Evolutionary conservation across 345 rosid genomes (phyloP).

Genomic region (Dipteronia sinensis): DNA sequence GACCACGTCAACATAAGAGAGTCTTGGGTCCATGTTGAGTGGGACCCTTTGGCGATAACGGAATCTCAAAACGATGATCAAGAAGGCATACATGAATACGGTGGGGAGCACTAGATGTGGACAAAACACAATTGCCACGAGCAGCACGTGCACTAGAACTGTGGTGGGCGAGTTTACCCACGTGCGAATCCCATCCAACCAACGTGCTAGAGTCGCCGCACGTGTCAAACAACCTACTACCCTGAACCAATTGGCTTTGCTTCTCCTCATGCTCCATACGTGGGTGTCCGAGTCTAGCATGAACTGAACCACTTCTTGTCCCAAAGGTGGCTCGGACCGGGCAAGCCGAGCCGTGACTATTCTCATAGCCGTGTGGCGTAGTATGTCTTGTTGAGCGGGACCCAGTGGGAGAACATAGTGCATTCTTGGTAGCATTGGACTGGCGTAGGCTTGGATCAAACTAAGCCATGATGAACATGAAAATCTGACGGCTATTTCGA

Average conservation of each 20-base stretch:
- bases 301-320: slow-evolving; percentile 85
- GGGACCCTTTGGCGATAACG: slow-evolving; percentile 58
- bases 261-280: slow-evolving; percentile 91
- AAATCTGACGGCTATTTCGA: slow-evolving; percentile 78
- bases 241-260: slow-evolving; percentile 92
- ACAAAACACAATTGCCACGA: slow-evolving; percentile 64
- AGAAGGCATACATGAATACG: slow-evolving; percentile 79
- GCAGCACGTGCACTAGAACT: slow-evolving; percentile 62
- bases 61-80: slow-evolving; percentile 53
- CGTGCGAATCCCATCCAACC: slow-evolving; percentile 68
- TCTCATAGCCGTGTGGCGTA: slow-evolving; percentile 88
- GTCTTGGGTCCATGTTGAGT: slow-evolving; percentile 56
- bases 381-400: slow-evolving; percentile 77
- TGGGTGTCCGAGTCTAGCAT: slow-evolving; percentile 82
- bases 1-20: slow-evolving; percentile 66
- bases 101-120: slow-evolving; percentile 86
- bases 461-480: slow-evolving; percentile 78
- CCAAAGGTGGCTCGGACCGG: slow-evolving; percentile 77
- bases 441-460: slow-evolving; percentile 68
- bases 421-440: slow-evolving; percentile 83
- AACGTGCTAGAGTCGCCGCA: slow-evolving; percentile 60
- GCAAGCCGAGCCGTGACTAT: slow-evolving; percentile 67
- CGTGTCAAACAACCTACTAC: slow-evolving; percentile 69
- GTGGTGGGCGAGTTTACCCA: slow-evolving; percentile 81
- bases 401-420: slow-evolving; percentile 73